Evolutionary conservation across 345 rosid species (phyloP), one percentile per base, ranked within the genome.

Genomic region (Eutrema yunnanense): DNA sequence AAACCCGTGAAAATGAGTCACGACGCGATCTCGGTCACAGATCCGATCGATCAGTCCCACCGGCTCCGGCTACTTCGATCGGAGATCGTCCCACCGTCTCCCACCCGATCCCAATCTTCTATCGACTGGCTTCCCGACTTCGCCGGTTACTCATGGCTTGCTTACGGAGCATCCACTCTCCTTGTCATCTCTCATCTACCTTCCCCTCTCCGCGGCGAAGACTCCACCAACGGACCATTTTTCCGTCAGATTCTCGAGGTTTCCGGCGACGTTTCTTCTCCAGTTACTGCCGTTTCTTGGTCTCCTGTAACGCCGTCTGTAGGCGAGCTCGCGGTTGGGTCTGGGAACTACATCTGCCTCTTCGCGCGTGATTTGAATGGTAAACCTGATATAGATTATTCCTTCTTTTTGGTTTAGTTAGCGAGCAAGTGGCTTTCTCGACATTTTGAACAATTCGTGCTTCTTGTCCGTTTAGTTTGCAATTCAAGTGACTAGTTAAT

Each of bases 121-220:
- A 73, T 88, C 73, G 98, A 93, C 74, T 90, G 96, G 96, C 74
- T 93, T 41, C 91, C 97, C 7, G 97, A 88, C 66, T 87, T 86
- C 63, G 79, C 84, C 27, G 94, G 97, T 75, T 81, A 86, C 91
- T 84, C 98, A 83, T 93, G 98, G 97, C 84, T 87, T 43, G 97
- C 96, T 9, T 93, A 90, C 73, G 96, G 96, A 16, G 96, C 97
- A 10, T 93, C 97, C 68, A 85, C 97, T 60, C 90, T 93, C 62
- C 82, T 90, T 16, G 90, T 90, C 60, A 82, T 93, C 73, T 87
- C 97, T 43, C 98, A 93, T 82, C 76, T 93, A 36, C 98, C 98
- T 71, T 90, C 96, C 19, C 90, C 97, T 40, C 88, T 87, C 61
- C 88, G 87, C 69, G 76, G 69, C 49, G 86, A 86, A 12, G 87